Percentiles rank a stretch among this genome's conserved stretches.
Conservation (phyloP, 352 stramenopile species). For the Globisporangium spiculum region DNA sequence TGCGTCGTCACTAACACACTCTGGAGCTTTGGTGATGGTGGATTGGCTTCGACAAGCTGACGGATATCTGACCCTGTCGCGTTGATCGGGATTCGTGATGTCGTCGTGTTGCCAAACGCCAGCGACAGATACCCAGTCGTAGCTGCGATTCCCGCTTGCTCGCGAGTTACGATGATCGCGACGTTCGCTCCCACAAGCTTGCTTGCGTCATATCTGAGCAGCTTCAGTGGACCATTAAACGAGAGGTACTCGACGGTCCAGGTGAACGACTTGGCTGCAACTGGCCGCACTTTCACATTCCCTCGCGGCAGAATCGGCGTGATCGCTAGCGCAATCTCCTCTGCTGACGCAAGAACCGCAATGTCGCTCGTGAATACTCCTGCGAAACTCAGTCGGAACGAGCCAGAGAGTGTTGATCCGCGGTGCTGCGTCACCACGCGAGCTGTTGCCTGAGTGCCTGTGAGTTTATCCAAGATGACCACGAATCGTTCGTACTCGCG, state of each 20-base stretch:
- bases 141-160: slow-evolving; percentile 16
- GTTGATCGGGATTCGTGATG: slow-evolving; percentile 5
- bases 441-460: background rate
- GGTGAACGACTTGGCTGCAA: slow-evolving; percentile 1
- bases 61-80: background rate
- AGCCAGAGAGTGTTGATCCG: slow-evolving; percentile 21
- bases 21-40: slow-evolving; percentile 1
- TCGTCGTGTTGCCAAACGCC: background rate
- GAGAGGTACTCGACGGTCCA: slow-evolving; percentile 31
- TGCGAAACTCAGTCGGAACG: slow-evolving; percentile 27
- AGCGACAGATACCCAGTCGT: slow-evolving; percentile 1
- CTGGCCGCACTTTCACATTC: slow-evolving; percentile 16
- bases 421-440: background rate
- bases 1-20: slow-evolving; percentile 1
- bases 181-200: slow-evolving; percentile 17
- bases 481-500: background rate
- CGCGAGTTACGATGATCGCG: slow-evolving; percentile 4
- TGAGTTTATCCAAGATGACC: background rate
- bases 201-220: slow-evolving; percentile 14
- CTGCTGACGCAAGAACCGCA: slow-evolving; percentile 11
- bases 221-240: slow-evolving; percentile 15
- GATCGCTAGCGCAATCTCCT: slow-evolving; percentile 27
- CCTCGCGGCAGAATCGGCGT: slow-evolving; percentile 18
- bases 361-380: slow-evolving; percentile 21
- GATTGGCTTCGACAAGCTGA: background rate